These are phyloP conservation scores for Musa schizocarpa DNA, from an alignment of 176 grass and related monocot species.

Conservation along the genomic window DNA sequence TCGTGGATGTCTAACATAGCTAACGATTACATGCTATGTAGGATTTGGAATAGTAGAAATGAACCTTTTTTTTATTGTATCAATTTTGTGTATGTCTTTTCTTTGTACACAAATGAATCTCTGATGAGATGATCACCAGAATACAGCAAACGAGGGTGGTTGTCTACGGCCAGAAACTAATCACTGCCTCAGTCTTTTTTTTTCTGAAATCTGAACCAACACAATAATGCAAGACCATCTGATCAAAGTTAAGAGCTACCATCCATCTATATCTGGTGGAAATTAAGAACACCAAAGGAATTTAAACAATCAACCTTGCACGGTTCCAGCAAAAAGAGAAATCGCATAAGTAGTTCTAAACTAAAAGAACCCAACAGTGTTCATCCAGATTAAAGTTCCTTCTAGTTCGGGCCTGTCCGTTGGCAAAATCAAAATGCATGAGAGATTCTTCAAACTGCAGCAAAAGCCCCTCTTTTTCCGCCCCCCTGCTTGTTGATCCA, in stretches of 20 bases:
- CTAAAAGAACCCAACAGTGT: neutral
- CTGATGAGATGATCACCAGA: no score
- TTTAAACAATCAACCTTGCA: neutral
- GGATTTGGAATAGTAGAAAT: no score
- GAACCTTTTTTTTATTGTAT: no score
- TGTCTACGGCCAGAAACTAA: no score
- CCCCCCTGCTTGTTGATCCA: neutral
- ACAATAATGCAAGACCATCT: neutral
- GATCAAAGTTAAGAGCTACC: neutral
- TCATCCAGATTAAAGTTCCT: neutral
- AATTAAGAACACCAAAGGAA: neutral
- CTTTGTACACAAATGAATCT: no score
- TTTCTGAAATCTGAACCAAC: no score
- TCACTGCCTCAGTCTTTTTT: no score
- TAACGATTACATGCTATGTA: no score
- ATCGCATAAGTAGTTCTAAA: neutral
- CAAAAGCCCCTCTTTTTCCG: neutral
- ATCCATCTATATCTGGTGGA: neutral
- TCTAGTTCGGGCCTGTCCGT: neutral
- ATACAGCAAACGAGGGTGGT: no score
- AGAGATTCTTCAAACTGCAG: neutral
- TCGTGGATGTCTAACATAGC: no score
- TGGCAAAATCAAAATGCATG: neutral
- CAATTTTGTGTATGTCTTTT: no score
- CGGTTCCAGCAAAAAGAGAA: neutral